These are phyloP conservation scores for Neophaeococcomyces aloes DNA, from an alignment of 2,329 filamentous ascomycete genomes.

Conservation along the genomic window DNA sequence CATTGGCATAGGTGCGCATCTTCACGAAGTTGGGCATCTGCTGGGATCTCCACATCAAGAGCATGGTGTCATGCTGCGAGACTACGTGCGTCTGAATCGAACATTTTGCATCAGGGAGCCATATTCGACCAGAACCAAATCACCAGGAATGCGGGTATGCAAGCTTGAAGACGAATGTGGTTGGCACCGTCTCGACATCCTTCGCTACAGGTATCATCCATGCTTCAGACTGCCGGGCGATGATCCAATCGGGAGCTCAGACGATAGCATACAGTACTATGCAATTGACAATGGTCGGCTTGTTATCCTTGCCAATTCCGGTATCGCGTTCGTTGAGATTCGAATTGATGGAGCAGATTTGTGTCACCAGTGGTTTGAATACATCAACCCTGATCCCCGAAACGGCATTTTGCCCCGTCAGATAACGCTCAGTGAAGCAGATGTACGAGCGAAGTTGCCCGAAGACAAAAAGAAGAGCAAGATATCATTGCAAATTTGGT, in stretches of 20 bases:
- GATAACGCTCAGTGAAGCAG: constrained; percentile 61
- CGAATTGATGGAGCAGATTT: constrained; percentile 68
- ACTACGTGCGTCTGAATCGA: constrained; percentile 75
- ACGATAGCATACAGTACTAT: constrained; percentile 77
- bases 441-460: constrained; percentile 60
- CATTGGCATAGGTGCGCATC: constrained; percentile 82
- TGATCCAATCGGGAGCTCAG: constrained; percentile 44
- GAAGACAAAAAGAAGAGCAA: constrained; percentile 61
- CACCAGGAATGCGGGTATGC: constrained; percentile 63
- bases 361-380: constrained; percentile 75
- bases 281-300: constrained; percentile 67
- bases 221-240: constrained; percentile 81
- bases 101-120: constrained; percentile 73
- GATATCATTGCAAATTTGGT: constrained; percentile 63
- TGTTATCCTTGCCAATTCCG: constrained; percentile 66
- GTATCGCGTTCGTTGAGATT: constrained; percentile 77
- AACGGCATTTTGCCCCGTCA: constrained; percentile 54
- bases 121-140: constrained; percentile 77
- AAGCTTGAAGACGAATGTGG: constrained; percentile 70
- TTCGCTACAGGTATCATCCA: constrained; percentile 83
- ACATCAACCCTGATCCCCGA: constrained; percentile 50
- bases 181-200: constrained; percentile 81
- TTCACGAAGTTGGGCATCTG: constrained; percentile 83
- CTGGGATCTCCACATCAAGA: constrained; percentile 87
- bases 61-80: constrained; percentile 80